Evolutionary conservation across 805 yeast genomes (phyloP).

Genomic region (Candida endomychidarum): DNA sequence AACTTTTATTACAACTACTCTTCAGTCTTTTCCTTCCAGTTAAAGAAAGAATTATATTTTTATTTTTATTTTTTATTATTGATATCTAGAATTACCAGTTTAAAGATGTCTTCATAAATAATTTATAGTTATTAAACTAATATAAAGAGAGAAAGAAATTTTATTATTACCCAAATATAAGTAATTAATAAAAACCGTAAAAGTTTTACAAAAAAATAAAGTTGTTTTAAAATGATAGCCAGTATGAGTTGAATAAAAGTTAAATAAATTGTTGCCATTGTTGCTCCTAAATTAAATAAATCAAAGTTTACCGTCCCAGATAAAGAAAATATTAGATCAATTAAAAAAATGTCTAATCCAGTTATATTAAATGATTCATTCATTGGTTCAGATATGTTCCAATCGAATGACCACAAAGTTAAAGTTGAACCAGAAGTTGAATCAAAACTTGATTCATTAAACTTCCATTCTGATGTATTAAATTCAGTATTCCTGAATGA

Average conservation of each 20-base stretch:
- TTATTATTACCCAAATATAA: conserved; percentile 10
- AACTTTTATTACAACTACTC: conserved; percentile 5
- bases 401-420: conserved; percentile 5
- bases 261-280: conserved; percentile 8
- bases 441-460: conserved; percentile 42
- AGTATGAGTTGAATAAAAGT: conserved; percentile 8
- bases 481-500: conserved; percentile 52
- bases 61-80: conserved; percentile 6
- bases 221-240: conserved; percentile 12
- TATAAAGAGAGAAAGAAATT: conserved; percentile 4
- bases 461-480: conserved; percentile 52
- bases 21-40: too few species aligned
- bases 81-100: conserved; percentile 6
- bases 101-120: conserved; percentile 9
- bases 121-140: conserved; percentile 4
- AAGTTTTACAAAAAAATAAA: conserved; percentile 4
- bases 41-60: conserved; percentile 2
- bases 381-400: conserved; percentile 12
- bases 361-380: conserved; percentile 19
- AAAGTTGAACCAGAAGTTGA: conserved; percentile 6
- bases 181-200: conserved; percentile 6
- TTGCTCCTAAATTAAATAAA: conserved; percentile 5
- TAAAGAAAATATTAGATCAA: not conserved
- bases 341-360: conserved; percentile 18
- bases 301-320: not conserved